Evolutionary conservation across 148 eudicot species (phyloP).

Genomic region (Amaranthus hypochondriacus): DNA sequence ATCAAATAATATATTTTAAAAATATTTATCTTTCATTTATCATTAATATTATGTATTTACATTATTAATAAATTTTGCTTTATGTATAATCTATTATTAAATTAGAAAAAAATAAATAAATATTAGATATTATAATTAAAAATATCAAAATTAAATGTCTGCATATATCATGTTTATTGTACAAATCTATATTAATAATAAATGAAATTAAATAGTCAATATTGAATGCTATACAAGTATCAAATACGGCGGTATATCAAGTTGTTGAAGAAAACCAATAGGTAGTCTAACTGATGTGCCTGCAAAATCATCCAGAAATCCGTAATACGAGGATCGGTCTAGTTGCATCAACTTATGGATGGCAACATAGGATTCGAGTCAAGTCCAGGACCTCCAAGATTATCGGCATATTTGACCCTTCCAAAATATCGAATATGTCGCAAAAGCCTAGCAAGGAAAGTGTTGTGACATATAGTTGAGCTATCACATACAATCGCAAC

Average conservation of each 20-base stretch:
- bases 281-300: neutral
- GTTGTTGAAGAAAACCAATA: neutral
- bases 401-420: constrained; percentile 68
- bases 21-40: too few relatives aligned
- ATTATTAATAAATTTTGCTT: too few relatives aligned
- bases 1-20: too few relatives aligned
- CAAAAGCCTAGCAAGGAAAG: constrained; percentile 73
- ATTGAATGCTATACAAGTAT: constrained; percentile 1
- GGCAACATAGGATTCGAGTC: constrained; percentile 72
- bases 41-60: too few relatives aligned
- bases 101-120: too few relatives aligned
- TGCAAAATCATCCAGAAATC: neutral
- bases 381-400: constrained; percentile 54
- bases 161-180: too few relatives aligned
- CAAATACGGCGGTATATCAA: neutral
- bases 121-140: too few relatives aligned
- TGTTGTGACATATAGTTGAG: constrained; percentile 88
- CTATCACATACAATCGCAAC: constrained; percentile 79
- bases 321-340: neutral
- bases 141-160: too few relatives aligned
- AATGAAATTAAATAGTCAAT: too few relatives aligned
- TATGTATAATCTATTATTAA: too few relatives aligned
- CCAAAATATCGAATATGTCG: constrained; percentile 82
- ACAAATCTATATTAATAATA: too few relatives aligned
- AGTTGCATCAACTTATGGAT: constrained; percentile 37